Conservation (phyloP, 495 filamentous ascomycete genomes). For the Usnea hakonensis region DNA sequence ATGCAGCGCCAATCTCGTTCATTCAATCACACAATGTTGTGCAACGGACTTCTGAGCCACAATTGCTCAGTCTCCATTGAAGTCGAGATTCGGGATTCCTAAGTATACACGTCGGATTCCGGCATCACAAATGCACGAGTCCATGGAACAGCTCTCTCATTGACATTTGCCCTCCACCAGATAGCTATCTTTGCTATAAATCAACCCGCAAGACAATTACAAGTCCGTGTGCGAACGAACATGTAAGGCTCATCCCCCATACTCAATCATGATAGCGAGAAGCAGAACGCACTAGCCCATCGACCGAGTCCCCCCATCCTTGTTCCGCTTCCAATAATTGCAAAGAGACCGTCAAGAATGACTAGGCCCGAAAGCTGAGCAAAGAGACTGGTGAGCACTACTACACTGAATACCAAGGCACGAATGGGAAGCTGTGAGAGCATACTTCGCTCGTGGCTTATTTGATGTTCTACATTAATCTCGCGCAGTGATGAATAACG, state of each 20-base stretch:
- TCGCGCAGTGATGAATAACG: no score
- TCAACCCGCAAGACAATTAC: background rate
- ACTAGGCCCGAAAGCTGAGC: no score
- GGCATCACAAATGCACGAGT: background rate
- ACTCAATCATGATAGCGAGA: background rate
- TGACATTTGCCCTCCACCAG: background rate
- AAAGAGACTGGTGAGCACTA: no score
- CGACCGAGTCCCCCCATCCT: background rate
- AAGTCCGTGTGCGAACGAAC: background rate
- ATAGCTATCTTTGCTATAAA: conserved; percentile 1
- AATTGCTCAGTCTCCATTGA: background rate
- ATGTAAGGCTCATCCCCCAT: background rate
- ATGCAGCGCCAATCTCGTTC: background rate
- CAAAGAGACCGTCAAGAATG: background rate
- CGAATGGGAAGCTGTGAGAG: no score
- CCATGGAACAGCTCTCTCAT: background rate
- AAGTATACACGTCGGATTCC: background rate
- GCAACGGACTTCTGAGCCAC: background rate
- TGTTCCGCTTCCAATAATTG: background rate
- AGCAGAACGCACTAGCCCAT: background rate
- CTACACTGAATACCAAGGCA: no score
- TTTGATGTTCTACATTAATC: no score
- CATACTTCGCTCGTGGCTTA: no score
- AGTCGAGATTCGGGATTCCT: background rate
- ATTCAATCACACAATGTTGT: background rate